These are phyloP conservation scores for Tetragonia tetragonoides DNA, from an alignment of 148 eudicot species.

Conservation along the genomic window DNA sequence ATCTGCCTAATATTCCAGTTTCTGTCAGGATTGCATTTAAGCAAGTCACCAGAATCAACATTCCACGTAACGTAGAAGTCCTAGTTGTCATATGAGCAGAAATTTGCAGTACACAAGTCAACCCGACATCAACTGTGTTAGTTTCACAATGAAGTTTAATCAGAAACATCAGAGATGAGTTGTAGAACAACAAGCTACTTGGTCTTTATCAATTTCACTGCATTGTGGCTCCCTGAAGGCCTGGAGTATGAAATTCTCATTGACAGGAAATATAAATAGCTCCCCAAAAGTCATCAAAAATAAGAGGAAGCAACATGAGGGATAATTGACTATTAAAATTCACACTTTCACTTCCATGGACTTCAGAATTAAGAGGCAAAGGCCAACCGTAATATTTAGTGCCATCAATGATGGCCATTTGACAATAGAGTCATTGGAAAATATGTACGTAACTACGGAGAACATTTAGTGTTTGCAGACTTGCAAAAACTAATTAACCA, in stretches of 20 bases:
- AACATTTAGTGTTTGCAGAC: not conserved
- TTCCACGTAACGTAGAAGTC: not conserved
- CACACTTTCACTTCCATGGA: not conserved
- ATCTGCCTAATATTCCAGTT: not conserved
- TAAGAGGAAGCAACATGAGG: not conserved
- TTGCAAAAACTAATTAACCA: not conserved
- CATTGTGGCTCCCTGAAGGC: not conserved
- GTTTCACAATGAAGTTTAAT: not conserved
- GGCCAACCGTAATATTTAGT: not conserved
- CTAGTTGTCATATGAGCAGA: conserved; percentile 7
- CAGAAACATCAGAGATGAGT: not conserved
- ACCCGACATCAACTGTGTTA: not conserved
- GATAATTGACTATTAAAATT: not conserved
- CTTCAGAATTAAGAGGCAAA: not conserved
- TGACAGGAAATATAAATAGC: not conserved
- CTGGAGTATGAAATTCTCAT: conserved; percentile 7
- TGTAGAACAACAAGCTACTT: not conserved
- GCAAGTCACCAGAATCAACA: not conserved
- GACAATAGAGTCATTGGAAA: not conserved
- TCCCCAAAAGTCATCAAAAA: not conserved
- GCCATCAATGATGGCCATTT: not conserved
- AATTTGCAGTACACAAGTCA: not conserved
- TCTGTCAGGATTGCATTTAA: not conserved
- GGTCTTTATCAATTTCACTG: not conserved
- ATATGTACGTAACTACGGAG: not conserved